These are phyloP conservation scores for Lumnitzera littorea DNA, from an alignment of 345 rosid species.

Conservation along the genomic window DNA sequence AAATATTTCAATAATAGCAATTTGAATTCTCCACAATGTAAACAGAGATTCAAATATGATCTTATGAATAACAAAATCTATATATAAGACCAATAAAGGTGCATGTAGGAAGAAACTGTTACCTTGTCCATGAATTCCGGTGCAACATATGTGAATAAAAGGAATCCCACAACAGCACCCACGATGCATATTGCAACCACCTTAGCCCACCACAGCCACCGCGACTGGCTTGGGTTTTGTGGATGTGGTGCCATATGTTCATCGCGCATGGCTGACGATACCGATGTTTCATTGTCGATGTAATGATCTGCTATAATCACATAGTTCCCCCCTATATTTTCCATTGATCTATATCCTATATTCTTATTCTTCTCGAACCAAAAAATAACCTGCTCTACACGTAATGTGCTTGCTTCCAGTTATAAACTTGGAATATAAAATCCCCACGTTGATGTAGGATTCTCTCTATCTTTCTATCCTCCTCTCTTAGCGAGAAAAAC, in stretches of 20 bases:
- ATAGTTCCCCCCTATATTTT: slow-evolving; percentile 4
- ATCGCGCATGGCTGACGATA: not conserved
- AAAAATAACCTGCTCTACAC: no score
- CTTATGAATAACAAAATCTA: not conserved
- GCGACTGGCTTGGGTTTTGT: not conserved
- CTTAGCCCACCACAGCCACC: slow-evolving; percentile 6
- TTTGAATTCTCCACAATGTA: no score
- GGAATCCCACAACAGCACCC: not conserved
- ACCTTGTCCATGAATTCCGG: slow-evolving; percentile 17
- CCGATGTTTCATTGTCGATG: not conserved
- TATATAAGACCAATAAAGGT: not conserved
- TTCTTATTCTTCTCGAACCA: not conserved
- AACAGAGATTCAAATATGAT: not conserved
- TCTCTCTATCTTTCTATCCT: no score
- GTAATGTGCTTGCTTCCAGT: no score
- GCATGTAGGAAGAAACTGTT: not conserved
- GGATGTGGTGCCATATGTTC: not conserved
- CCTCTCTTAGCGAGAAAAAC: no score
- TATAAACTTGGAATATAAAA: no score
- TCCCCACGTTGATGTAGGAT: not conserved
- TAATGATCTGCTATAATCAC: slow-evolving; percentile 9
- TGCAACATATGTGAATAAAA: slow-evolving; percentile 13
- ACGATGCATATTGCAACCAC: slow-evolving; percentile 8
- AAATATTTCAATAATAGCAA: no score
- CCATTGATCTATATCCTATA: not conserved